Base-by-base conservation (phyloP, 2,329 filamentous ascomycete species). In the Tolypocladium album region DNA sequence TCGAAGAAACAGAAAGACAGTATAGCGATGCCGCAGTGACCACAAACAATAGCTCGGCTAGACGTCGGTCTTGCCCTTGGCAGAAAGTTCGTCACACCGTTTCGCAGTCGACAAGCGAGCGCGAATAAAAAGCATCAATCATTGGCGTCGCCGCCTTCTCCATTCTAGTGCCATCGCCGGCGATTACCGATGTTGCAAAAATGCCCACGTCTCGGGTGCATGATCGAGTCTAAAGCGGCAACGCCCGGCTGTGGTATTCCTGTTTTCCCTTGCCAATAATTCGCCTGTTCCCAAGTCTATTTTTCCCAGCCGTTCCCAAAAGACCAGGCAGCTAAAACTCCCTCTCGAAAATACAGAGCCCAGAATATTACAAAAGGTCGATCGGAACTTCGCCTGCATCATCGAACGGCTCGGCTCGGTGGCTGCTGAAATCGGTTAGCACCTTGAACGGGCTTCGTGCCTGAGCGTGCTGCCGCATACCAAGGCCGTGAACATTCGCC, bases 221-320 rank as follows among this genome's bases (percentile, higher is more conserved):
- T 31, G 20, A n/a, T 52, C 47, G 47, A 43, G 13, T 58, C 57
- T 42, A 55, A 34, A 34, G 50, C 31, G 50, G 50, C 36, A 34
- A 31, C 50, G 17, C 31, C 31, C 6, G 27, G 47, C 27, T 17
- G 15, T n/a, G 20, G 50, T 22, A 17, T 36, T 22, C 20, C 6
- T n/a, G 12, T 55, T 36, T 15, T 55, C 24, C 7, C 22, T 27
- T 31, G 20, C 20, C 31, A 53, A 22, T 20, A 20, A 22, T 39
- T 53, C 40, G 38, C 38, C 58, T 50, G 17, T 43, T 55, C 55
- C 57, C 57, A 15, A 34, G 50, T 58, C 57, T 58, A 58, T 58
- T 58, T 58, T 58, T 15, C 9, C 57, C 47, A 36, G 24, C 36
- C 47, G 31, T 55, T 58, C 47, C 45, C 57, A 39, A 22, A 31